phyloP scores from a whole-genome alignment of 116 monocot species.

The Dioscorea cayenensis region DNA sequence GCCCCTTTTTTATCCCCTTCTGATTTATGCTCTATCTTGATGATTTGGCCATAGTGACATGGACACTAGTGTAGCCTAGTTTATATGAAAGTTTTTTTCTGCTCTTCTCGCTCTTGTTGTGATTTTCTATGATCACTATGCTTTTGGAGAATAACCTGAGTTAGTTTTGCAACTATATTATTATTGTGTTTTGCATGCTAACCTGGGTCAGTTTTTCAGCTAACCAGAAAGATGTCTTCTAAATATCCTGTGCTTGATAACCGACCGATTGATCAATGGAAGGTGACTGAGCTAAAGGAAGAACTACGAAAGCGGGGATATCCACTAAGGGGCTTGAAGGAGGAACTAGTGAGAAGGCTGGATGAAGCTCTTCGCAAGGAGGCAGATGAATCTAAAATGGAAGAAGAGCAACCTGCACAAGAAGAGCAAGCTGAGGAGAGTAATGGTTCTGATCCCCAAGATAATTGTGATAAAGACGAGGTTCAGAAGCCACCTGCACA shows the following conservation, averaged over 20 bases:
- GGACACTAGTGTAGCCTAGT: neutral
- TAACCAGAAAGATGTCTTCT: conserved; percentile 25
- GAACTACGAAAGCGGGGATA: conserved; percentile 68
- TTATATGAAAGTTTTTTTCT: too few species aligned
- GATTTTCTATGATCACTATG: neutral
- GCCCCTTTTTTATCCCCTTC: too few species aligned
- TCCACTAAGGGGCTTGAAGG: conserved; percentile 76
- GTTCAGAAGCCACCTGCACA: neutral
- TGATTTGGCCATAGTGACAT: too few species aligned
- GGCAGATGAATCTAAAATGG: conserved; percentile 7
- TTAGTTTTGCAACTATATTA: neutral
- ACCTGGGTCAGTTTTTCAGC: neutral
- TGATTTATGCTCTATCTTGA: too few species aligned
- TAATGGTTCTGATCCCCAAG: conserved; percentile 9
- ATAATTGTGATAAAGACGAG: conserved; percentile 2
- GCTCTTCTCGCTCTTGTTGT: neutral
- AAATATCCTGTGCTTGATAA: conserved; percentile 48
- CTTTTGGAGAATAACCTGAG: too few species aligned
- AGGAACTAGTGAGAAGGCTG: conserved; percentile 63
- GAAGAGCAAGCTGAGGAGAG: conserved; percentile 9
- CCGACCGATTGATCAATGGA: conserved; percentile 85
- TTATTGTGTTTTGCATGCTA: neutral
- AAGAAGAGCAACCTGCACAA: conserved; percentile 6
- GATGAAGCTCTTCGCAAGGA: conserved; percentile 46
- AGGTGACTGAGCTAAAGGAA: conserved; percentile 86